These are phyloP conservation scores for Arthroderma sp. DNA, from an alignment of 2,329 filamentous ascomycete genomes.

Conservation along the genomic window DNA sequence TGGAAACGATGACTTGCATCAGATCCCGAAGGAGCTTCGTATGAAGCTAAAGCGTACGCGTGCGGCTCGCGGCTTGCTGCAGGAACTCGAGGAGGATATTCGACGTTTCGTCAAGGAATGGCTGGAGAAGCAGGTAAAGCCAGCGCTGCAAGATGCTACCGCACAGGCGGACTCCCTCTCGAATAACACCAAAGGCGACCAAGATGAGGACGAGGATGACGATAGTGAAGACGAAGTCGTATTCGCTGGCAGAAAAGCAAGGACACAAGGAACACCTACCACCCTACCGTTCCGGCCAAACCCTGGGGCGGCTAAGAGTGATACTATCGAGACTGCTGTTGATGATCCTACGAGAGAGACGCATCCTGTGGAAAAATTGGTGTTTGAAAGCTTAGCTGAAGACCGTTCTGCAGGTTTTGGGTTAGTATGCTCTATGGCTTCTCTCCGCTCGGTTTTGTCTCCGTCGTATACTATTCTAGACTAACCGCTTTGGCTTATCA, in stretches of 20 bases:
- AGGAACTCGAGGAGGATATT: constrained; percentile 74
- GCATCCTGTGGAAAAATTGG: constrained; percentile 43
- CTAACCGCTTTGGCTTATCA: not conserved
- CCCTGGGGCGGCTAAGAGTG: too few species aligned
- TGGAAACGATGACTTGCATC: constrained; percentile 21
- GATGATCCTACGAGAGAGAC: constrained; percentile 24
- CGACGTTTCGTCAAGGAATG: constrained; percentile 56
- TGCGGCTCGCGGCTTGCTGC: constrained; percentile 66
- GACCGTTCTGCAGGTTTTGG: constrained; percentile 71
- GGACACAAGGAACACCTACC: constrained; percentile 37
- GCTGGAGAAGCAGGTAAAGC: constrained; percentile 36
- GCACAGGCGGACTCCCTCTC: constrained; percentile 4
- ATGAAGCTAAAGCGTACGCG: constrained; percentile 66
- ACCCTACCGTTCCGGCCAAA: too few species aligned
- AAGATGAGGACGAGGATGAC: constrained; percentile 19
- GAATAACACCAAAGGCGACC: constrained; percentile 7
- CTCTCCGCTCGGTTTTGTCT: constrained; percentile 2
- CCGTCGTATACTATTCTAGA: too few species aligned
- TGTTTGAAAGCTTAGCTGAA: constrained; percentile 67
- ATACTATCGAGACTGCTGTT: constrained; percentile 31
- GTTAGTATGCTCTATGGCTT: constrained; percentile 38
- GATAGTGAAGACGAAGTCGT: constrained; percentile 77
- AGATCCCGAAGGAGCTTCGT: constrained; percentile 67
- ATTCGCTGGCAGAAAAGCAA: constrained; percentile 60
- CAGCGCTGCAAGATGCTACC: constrained; percentile 31